Evolutionary conservation across 2,329 filamentous ascomycete genomes (phyloP), one percentile per base, ranked within the genome.

Genomic region (Trichoderma afroharzianum): DNA sequence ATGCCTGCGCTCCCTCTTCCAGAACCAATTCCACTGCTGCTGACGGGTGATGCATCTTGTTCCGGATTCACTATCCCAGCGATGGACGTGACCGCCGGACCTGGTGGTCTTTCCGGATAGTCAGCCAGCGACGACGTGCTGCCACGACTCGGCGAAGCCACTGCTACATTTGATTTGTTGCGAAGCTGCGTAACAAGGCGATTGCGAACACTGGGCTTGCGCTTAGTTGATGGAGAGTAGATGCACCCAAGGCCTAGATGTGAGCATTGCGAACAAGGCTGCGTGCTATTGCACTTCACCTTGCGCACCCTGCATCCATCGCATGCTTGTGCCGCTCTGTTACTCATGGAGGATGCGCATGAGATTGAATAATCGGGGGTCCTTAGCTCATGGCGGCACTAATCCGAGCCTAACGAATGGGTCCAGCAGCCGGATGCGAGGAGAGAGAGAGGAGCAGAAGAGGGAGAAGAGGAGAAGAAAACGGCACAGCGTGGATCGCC

Each of bases 271-370:
- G 79, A 78, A 67, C 81, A 82, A 1, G 81, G 81, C 55, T 74
- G 73, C 24, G 72, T 71, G 70, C 78, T 79, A 61, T 78, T 81
- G 74, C 81, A 82, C 67, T 78, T 79, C 43, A 82, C 81, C 73
- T 82, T 82, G 64, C 81, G 79, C 66, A 82, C 74, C 47, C 81
- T 79, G 72, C 81, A 82, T 61, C 80, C 79, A 71, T 82, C 80
- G 74, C 81, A 82, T 69, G 81, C 81, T 58, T 76, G 77, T 53
- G 77, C 73, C 26, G 75, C 63, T 69, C 75, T 76, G 70, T 59
- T 73, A 68, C 68, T 74, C 74, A 74, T 74, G 43, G 64, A 55
- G 33, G 66, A 62, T 62, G 55, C 63, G 63, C 69, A 68, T 66
- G 69, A 26, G 69, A 59, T 43, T 21, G 36, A 50, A 57, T 58